A percentile compares a stretch with the other conserved stretches of the same genome.
These are phyloP conservation scores for Lathyrus aphaca DNA, from an alignment of 306 rosid genomes.

Conservation along the genomic window DNA sequence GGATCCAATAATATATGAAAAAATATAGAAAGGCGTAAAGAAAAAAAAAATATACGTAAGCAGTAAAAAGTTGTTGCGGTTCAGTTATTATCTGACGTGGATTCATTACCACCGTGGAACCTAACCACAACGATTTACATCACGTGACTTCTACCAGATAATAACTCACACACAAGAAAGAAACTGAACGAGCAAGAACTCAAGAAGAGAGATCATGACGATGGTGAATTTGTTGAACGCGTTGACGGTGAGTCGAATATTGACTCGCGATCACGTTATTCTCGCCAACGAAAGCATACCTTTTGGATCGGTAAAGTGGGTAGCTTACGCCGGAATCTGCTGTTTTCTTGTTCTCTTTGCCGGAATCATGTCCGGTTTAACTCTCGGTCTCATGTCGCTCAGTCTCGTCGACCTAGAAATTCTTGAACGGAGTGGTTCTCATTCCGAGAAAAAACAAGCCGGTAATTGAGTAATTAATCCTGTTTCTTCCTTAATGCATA, in stretches of 20 bases:
- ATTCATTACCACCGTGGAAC: neutral
- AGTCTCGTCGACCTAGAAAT: constrained; percentile 95
- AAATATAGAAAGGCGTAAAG: neutral
- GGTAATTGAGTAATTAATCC: constrained; percentile 38
- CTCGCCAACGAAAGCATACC: constrained; percentile 43
- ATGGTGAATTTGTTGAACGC: constrained; percentile 60
- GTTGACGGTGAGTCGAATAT: constrained; percentile 59
- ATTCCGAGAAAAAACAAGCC: constrained; percentile 83
- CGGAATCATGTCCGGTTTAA: constrained; percentile 95
- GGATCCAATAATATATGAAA: no score
- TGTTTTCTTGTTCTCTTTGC: constrained; percentile 77
- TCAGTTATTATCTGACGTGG: constrained; percentile 7
- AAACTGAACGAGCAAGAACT: constrained; percentile 1
- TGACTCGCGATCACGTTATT: constrained; percentile 45
- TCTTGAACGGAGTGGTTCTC: constrained; percentile 82
- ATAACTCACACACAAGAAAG: neutral
- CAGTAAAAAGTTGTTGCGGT: neutral
- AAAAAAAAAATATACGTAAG: neutral
- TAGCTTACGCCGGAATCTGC: constrained; percentile 69
- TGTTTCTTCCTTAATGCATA: neutral
- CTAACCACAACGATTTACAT: neutral
- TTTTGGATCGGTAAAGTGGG: constrained; percentile 72
- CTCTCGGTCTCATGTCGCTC: constrained; percentile 97
- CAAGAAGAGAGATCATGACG: neutral
- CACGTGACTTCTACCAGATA: neutral